Conservation (phyloP, 768 basidiomycete genomes). For the Favolaschia claudopus region DNA sequence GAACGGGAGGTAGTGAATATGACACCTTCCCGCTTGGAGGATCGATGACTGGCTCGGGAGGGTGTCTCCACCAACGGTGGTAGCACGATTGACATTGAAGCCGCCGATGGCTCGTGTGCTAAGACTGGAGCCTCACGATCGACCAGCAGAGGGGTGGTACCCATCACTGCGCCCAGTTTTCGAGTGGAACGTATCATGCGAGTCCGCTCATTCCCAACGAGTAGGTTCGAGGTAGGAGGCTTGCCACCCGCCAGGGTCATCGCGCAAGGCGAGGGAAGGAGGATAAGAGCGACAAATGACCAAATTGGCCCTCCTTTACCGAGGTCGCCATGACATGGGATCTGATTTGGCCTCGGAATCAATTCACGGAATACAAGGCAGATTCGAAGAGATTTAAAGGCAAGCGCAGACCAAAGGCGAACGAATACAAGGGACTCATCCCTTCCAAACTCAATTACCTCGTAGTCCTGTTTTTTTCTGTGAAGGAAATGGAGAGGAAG, state of each 20-base stretch:
- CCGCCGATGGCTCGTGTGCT: neutral
- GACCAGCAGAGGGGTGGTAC: constrained; percentile 17
- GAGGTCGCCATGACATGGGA: too few relatives aligned
- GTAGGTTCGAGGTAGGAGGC: constrained; percentile 20
- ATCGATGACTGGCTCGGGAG: neutral
- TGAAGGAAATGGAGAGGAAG: too few relatives aligned
- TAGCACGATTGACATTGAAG: neutral
- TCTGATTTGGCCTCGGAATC: too few relatives aligned
- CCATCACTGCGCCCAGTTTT: constrained; percentile 20
- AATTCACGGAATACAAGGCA: too few relatives aligned
- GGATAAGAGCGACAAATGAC: neutral
- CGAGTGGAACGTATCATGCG: constrained; percentile 11
- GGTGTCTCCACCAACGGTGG: neutral
- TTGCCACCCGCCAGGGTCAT: neutral
- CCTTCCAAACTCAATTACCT: too few relatives aligned
- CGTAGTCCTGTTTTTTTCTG: too few relatives aligned
- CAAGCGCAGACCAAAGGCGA: too few relatives aligned
- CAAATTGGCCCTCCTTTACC: neutral
- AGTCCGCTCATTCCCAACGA: constrained; percentile 6
- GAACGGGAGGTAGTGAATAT: constrained; percentile 6
- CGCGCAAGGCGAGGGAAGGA: neutral
- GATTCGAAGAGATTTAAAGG: too few relatives aligned
- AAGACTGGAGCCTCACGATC: neutral
- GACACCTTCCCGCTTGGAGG: constrained; percentile 22
- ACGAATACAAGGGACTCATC: too few relatives aligned